Conservation (phyloP, 2,329 filamentous ascomycete genomes). For the Torrubiella hemipterigena region DNA sequence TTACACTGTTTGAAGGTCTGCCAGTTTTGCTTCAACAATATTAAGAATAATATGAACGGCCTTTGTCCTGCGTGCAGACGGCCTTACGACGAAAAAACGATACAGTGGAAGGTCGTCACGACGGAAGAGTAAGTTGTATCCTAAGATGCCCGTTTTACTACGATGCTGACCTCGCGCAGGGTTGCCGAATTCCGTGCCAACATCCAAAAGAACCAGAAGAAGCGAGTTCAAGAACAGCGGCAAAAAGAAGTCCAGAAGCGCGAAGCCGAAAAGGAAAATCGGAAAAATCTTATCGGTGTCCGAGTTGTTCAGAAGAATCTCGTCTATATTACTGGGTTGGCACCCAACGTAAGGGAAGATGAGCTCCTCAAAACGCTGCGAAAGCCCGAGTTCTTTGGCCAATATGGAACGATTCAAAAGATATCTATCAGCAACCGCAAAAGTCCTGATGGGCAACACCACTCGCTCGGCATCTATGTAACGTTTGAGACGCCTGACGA, state of each 20-base stretch:
- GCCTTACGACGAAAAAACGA: conserved; percentile 92
- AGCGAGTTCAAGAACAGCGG: conserved; percentile 66
- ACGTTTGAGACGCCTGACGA: conserved; percentile 90
- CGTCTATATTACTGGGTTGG: conserved; percentile 92
- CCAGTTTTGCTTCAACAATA: conserved; percentile 99
- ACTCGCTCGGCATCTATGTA: conserved; percentile 95
- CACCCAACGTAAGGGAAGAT: conserved; percentile 84
- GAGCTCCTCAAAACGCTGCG: conserved; percentile 82
- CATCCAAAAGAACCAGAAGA: conserved; percentile 84
- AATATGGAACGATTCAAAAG: conserved; percentile 97
- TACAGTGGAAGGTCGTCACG: conserved; percentile 92
- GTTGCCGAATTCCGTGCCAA: conserved; percentile 65
- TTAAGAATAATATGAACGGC: conserved; percentile 95
- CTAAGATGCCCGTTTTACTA: neutral
- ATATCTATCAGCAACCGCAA: conserved; percentile 97
- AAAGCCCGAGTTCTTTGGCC: conserved; percentile 88
- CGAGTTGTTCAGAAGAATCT: conserved; percentile 97
- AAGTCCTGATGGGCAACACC: conserved; percentile 60
- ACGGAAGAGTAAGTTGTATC: conserved; percentile 68
- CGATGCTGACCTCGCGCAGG: conserved; percentile 27
- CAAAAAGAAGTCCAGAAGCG: conserved; percentile 95
- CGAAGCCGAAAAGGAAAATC: conserved; percentile 88
- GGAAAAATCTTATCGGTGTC: conserved; percentile 91
- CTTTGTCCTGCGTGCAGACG: conserved; percentile 94
- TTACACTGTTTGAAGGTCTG: conserved; percentile 57